phyloP scores from a whole-genome alignment of 2,329 filamentous ascomycete species.

The Aureobasidium sp. region DNA sequence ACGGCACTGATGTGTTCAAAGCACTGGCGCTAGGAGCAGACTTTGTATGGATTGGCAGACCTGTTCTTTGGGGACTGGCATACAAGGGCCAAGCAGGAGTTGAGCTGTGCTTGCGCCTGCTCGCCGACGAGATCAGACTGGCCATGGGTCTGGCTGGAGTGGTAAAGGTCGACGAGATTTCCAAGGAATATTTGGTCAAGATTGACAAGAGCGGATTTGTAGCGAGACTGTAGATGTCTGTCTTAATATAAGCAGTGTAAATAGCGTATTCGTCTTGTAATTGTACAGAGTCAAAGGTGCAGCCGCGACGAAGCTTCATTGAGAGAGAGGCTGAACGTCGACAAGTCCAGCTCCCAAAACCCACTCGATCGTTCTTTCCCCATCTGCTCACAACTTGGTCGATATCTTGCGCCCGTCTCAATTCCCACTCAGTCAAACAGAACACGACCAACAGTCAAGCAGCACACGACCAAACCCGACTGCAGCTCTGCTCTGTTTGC shows the following conservation, averaged over 20 bases:
- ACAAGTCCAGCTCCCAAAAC: background rate
- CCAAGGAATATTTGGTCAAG: constrained; percentile 33
- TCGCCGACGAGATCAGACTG: constrained; percentile 30
- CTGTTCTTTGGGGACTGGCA: constrained; percentile 41
- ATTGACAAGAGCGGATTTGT: constrained; percentile 26
- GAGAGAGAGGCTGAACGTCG: background rate
- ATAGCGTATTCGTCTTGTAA: background rate
- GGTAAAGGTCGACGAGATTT: constrained; percentile 29
- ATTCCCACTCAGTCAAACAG: background rate
- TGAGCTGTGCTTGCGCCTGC: constrained; percentile 36
- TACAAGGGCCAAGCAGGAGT: constrained; percentile 31
- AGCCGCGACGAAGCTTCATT: background rate
- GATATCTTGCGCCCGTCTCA: background rate
- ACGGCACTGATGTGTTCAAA: constrained; percentile 48
- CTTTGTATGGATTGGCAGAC: constrained; percentile 35
- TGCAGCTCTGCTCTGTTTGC: background rate
- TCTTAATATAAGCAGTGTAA: background rate
- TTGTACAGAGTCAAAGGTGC: background rate
- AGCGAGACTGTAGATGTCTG: constrained; percentile 18
- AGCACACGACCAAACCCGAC: background rate
- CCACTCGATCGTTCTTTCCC: background rate
- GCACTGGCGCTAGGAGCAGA: constrained; percentile 42
- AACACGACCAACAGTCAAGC: background rate
- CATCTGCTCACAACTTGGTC: background rate
- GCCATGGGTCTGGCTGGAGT: constrained; percentile 34